Conservation (phyloP, 345 rosid species). For the Lepidium africanum region DNA sequence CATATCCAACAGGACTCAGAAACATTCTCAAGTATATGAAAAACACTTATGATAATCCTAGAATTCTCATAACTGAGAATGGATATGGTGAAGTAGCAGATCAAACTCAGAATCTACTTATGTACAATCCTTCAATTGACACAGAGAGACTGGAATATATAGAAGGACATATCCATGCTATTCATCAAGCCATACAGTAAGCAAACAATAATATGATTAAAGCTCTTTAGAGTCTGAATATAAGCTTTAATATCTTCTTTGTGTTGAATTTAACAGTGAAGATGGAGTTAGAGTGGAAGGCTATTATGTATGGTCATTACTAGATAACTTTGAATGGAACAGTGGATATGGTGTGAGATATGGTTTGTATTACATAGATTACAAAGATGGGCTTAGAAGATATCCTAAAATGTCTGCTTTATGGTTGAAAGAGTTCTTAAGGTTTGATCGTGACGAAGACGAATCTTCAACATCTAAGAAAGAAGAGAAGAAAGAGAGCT, state of each 20-base stretch:
- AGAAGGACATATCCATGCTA: conserved; percentile 27
- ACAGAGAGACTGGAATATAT: conserved; percentile 27
- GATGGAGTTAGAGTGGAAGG: conserved; percentile 51
- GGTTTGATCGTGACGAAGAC: conserved; percentile 9
- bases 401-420: conserved; percentile 48
- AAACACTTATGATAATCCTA: conserved; percentile 20
- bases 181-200: conserved; percentile 31
- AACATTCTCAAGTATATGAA: conserved; percentile 27
- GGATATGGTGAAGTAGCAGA: conserved; percentile 31
- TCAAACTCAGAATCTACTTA: background rate
- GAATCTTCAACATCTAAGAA: conserved; percentile 9
- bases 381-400: conserved; percentile 41
- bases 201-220: background rate
- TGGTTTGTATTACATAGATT: conserved; percentile 51
- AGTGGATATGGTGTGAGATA: conserved; percentile 46
- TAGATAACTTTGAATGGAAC: conserved; percentile 59
- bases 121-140: conserved; percentile 30
- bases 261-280: conserved; percentile 20
- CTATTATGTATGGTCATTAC: conserved; percentile 51
- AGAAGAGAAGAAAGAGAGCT: conserved; percentile 26
- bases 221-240: background rate
- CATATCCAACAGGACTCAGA: conserved; percentile 30
- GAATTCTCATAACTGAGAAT: conserved; percentile 20
- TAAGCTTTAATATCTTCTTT: background rate
- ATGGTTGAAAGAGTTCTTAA: conserved; percentile 52